Conservation (phyloP, 192 early-diverging fungal genomes). For the Chytriomyces confervae region DNA sequence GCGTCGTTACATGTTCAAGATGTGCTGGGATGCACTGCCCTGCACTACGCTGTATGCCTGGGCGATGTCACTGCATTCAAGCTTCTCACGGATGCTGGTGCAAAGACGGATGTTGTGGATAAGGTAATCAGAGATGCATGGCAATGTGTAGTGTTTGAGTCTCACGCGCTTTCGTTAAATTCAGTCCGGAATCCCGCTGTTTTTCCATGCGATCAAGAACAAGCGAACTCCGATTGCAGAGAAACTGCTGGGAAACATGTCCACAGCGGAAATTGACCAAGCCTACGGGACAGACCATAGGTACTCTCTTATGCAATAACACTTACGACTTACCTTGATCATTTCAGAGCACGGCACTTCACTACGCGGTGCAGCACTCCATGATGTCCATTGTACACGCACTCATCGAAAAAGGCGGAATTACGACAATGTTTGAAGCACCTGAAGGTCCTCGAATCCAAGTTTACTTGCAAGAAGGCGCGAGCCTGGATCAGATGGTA, state of each 20-base stretch:
- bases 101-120: slow-evolving; percentile 36
- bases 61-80: slow-evolving; percentile 36
- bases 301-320: not conserved
- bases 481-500: too few relatives aligned
- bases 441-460: too few relatives aligned
- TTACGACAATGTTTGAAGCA: too few relatives aligned
- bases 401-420: slow-evolving; percentile 36
- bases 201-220: slow-evolving; percentile 45
- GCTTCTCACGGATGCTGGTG: slow-evolving; percentile 16
- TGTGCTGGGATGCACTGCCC: slow-evolving; percentile 38
- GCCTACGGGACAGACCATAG: slow-evolving; percentile 22
- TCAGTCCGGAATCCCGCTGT: slow-evolving; percentile 42
- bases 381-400: slow-evolving; percentile 12
- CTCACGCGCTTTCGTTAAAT: not conserved
- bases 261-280: slow-evolving; percentile 3
- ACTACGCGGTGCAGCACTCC: slow-evolving; percentile 29
- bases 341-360: slow-evolving; percentile 44
- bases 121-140: slow-evolving; percentile 33
- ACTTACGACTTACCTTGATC: not conserved
- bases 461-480: too few relatives aligned
- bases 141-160: not conserved
- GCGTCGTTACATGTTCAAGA: slow-evolving; percentile 37
- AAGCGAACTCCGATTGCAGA: slow-evolving; percentile 22
- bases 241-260: slow-evolving; percentile 10
- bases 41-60: slow-evolving; percentile 46